Evolutionary conservation across 1,284 basidiomycete genomes (phyloP), one percentile per base, ranked within the genome.

Genomic region (Trichosporon sp.): DNA sequence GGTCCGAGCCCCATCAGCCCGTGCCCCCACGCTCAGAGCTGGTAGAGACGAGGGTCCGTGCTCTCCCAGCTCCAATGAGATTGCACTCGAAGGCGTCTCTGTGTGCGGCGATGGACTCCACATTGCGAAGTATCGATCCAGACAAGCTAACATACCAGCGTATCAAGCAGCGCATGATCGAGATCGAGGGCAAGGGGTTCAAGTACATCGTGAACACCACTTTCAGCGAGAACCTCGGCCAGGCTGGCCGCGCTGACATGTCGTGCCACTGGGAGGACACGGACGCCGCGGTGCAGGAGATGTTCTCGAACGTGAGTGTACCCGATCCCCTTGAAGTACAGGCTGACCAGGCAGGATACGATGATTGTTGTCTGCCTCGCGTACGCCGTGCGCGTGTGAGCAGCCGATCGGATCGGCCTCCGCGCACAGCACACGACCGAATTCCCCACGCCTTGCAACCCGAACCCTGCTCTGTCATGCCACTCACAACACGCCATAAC

Each of bases 201-300:
- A 83, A 83, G 73, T 83, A 79, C 68, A 81, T 83, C 35, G 81
- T 82, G 54, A 64, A 73, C 70, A 48, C 38, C 11, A 80, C 80
- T 10, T 70, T 82, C 43, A 77, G 77, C 7, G 79, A 83, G 74
- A 83, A 83, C 70, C 75, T 79, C 31, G 81, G 81, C 51, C 81
- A 83, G 71, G 81, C 79, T 14, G 81, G 80, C 26, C 73, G 81
- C 59, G 81, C 81, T n/a, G 81, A 83, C 74, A 78, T 83, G 79
- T 76, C 78, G 26, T 82, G 81, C 73, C 81, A 83, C 74, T 83
- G 81, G 81, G 81, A 83, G 76, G 81, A 81, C 66, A 77, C 79
- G 11, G 81, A 83, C 71, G 65, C 68, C 0, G 81, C 76, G 19
- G 71, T 81, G 14, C 81, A 83, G 72, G 81, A 83, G 68, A 81